Evolutionary conservation across 1,139 yeast genomes (phyloP).

Genomic region (Sugiyamaella pinicola): DNA sequence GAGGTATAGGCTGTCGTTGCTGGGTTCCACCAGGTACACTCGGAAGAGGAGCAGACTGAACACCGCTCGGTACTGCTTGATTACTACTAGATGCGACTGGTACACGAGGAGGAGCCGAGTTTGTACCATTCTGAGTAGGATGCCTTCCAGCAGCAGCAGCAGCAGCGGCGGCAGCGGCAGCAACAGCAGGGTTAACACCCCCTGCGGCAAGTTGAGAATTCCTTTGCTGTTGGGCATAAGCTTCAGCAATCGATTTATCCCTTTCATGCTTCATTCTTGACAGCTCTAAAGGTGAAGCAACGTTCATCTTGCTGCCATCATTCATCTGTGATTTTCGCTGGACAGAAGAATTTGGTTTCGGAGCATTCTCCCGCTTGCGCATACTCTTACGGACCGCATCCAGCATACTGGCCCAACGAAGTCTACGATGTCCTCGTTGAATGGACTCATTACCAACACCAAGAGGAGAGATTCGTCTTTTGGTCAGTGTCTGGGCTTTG

Average conservation of each 20-base stretch:
- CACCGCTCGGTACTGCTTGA: conserved; percentile 19
- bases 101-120: conserved; percentile 12
- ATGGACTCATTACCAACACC: conserved; percentile 91
- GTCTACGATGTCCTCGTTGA: conserved; percentile 85
- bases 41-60: conserved; percentile 9
- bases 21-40: conserved; percentile 16
- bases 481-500: conserved; percentile 81
- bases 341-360: conserved; percentile 50
- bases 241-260: conserved; percentile 80
- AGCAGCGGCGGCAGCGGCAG: conserved; percentile 31
- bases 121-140: conserved; percentile 5
- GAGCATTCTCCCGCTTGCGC: conserved; percentile 78
- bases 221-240: conserved; percentile 52
- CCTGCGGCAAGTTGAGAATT: conserved; percentile 41
- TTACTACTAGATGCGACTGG: conserved; percentile 18
- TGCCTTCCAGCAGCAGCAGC: conserved; percentile 16
- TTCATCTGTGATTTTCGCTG: conserved; percentile 40
- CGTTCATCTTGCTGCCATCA: conserved; percentile 30
- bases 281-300: conserved; percentile 84
- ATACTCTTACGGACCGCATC: conserved; percentile 91
- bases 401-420: conserved; percentile 96
- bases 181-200: conserved; percentile 30
- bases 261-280: conserved; percentile 79
- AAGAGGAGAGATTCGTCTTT: conserved; percentile 84
- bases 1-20: conserved; percentile 22